phyloP scores from a whole-genome alignment of 2,329 filamentous ascomycete species.

The Cyphellophora europaea region DNA sequence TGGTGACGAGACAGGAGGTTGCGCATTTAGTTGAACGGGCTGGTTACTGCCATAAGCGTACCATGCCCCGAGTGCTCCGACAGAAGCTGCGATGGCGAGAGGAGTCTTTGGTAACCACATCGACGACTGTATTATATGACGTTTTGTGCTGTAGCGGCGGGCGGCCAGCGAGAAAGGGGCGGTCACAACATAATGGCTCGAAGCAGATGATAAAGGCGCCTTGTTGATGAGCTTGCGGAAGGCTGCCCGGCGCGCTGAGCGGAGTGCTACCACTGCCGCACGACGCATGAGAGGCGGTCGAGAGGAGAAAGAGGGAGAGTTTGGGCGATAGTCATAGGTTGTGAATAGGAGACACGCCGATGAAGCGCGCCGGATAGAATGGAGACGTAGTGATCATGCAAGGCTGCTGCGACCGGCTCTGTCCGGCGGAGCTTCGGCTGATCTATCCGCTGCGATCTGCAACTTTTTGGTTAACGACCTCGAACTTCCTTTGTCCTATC shows the following conservation, averaged over 20 bases:
- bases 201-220: slow-evolving; percentile 25
- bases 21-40: slow-evolving; percentile 11
- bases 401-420: too few relatives aligned
- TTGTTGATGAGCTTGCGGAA: slow-evolving; percentile 29
- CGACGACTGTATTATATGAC: slow-evolving; percentile 31
- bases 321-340: slow-evolving; percentile 8
- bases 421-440: too few relatives aligned
- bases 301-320: slow-evolving; percentile 3
- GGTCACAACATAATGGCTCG: slow-evolving; percentile 27
- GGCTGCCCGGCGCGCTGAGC: slow-evolving; percentile 36
- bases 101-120: slow-evolving; percentile 42
- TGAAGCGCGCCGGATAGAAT: too few relatives aligned
- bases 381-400: too few relatives aligned
- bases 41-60: slow-evolving; percentile 34
- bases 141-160: slow-evolving; percentile 26
- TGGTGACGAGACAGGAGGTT: slow-evolving; percentile 6
- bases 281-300: slow-evolving; percentile 34
- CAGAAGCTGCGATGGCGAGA: slow-evolving; percentile 36
- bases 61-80: slow-evolving; percentile 40
- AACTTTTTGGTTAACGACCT: too few relatives aligned
- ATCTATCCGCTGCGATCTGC: too few relatives aligned
- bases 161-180: slow-evolving; percentile 23
- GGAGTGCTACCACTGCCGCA: slow-evolving; percentile 35
- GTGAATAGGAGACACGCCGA: too few relatives aligned
- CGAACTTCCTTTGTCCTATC: too few relatives aligned